Conservation (phyloP, 2,329 filamentous ascomycete species). For the Spiromastix sp. region DNA sequence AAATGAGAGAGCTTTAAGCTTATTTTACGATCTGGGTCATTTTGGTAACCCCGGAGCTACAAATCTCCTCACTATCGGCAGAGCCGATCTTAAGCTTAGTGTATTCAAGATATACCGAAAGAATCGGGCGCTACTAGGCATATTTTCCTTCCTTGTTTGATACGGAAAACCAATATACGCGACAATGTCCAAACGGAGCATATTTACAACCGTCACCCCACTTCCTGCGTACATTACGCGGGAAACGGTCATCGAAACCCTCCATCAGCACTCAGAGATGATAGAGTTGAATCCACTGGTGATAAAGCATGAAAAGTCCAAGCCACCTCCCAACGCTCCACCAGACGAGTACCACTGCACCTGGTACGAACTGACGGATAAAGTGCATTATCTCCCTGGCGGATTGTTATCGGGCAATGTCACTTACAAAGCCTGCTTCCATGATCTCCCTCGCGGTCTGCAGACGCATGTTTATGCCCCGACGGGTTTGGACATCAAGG, state of each 20-base stretch:
- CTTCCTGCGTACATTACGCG: constrained; percentile 59
- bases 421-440: constrained; percentile 70
- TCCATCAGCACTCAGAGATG: constrained; percentile 72
- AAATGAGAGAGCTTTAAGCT: no score
- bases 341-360: constrained; percentile 60
- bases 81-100: no score
- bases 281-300: constrained; percentile 82
- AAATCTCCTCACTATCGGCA: no score
- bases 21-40: no score
- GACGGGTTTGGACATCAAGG: constrained; percentile 66
- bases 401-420: constrained; percentile 55
- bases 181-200: constrained; percentile 57
- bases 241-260: constrained; percentile 60
- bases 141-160: no score
- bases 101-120: no score
- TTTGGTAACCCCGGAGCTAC: no score
- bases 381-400: constrained; percentile 63
- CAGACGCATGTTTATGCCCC: constrained; percentile 80
- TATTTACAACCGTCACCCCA: constrained; percentile 70
- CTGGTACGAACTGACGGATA: constrained; percentile 75
- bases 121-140: no score
- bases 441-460: constrained; percentile 60
- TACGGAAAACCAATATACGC: no score
- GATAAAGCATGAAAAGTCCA: constrained; percentile 57
- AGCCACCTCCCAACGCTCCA: constrained; percentile 54